Evolutionary conservation across 768 basidiomycete genomes (phyloP).

Genomic region (Pholiota molesta): DNA sequence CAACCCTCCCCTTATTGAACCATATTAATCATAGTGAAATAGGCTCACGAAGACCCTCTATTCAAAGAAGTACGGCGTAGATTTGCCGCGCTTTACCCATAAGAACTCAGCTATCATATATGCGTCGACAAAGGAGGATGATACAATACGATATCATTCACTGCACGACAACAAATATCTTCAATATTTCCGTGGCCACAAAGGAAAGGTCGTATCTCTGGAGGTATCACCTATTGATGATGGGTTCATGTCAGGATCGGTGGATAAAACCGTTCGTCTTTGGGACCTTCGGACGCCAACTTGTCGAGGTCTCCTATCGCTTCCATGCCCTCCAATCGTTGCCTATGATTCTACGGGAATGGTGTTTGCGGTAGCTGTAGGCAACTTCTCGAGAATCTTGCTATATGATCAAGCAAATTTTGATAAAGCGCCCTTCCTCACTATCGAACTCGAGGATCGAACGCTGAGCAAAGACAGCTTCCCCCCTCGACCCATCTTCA

Average conservation of each 20-base stretch:
- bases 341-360: conserved; percentile 84
- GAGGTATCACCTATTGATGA: conserved; percentile 93
- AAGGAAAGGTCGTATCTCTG: conserved; percentile 83
- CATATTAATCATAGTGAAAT: conserved; percentile 16
- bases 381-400: conserved; percentile 79
- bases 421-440: conserved; percentile 91
- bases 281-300: conserved; percentile 89
- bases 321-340: conserved; percentile 75
- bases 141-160: conserved; percentile 93
- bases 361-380: conserved; percentile 87
- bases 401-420: conserved; percentile 86
- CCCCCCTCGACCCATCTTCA: conserved; percentile 86
- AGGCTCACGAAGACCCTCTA: conserved; percentile 79
- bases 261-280: conserved; percentile 92
- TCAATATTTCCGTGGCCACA: conserved; percentile 96
- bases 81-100: conserved; percentile 94
- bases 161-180: conserved; percentile 96
- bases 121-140: conserved; percentile 94
- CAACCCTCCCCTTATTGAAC: conserved; percentile 15
- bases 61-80: conserved; percentile 97
- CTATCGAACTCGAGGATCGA: conserved; percentile 82
- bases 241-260: conserved; percentile 92
- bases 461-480: conserved; percentile 73
- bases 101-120: conserved; percentile 83
- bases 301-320: conserved; percentile 78